Evolutionary conservation across 1,284 basidiomycete species (phyloP).

Genomic region (Leccinum fallax): DNA sequence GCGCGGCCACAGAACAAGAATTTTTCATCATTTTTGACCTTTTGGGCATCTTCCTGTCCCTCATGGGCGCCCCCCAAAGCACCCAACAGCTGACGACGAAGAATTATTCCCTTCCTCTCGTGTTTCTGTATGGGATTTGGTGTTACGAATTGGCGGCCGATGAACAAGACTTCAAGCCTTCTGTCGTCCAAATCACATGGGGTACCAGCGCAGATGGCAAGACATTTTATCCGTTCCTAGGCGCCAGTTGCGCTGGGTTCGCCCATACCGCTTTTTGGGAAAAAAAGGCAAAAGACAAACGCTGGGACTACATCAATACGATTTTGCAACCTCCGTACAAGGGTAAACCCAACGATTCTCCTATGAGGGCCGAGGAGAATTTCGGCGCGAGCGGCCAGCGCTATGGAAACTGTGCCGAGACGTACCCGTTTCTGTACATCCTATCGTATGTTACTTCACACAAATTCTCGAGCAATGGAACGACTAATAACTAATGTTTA

Average conservation of each 20-base stretch:
- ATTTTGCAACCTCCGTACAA: neutral
- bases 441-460: neutral
- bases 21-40: neutral
- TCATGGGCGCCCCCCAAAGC: neutral
- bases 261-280: neutral
- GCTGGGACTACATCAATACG: neutral
- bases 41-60: neutral
- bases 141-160: neutral
- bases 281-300: neutral
- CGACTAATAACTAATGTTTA: neutral
- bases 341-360: neutral
- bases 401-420: constrained; percentile 1
- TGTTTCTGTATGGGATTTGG: neutral
- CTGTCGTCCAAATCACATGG: neutral
- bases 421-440: neutral
- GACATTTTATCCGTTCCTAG: neutral
- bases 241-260: neutral
- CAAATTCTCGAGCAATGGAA: neutral
- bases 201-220: neutral
- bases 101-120: neutral
- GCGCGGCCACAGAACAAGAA: neutral
- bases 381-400: neutral
- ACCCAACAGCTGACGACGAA: neutral
- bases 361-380: too few species aligned
- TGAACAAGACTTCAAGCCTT: neutral